Percentiles rank a stretch among this genome's conserved stretches.
phyloP scores from a whole-genome alignment of 2,329 filamentous ascomycete genomes.

The Mycosphaerella arachidis region DNA sequence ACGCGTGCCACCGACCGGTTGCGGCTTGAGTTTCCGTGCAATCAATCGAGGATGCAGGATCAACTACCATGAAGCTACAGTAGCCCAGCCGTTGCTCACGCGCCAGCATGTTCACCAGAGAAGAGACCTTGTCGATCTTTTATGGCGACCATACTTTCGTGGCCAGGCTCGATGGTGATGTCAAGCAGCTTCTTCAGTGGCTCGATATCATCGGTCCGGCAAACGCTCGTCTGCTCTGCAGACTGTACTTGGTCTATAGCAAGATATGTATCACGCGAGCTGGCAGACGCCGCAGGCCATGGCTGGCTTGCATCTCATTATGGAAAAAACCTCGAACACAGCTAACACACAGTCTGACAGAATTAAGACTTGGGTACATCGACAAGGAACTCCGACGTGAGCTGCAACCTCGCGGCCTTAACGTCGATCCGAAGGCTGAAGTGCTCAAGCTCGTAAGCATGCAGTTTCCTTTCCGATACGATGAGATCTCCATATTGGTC shows the following conservation, averaged over 20 bases:
- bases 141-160: background rate
- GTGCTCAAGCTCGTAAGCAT: background rate
- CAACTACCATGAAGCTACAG: background rate
- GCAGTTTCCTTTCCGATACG: background rate
- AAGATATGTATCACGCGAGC: too few relatives aligned
- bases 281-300: too few relatives aligned
- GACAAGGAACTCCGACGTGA: background rate
- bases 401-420: background rate
- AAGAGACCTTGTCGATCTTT: background rate
- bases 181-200: background rate
- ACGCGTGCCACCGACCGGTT: too few relatives aligned
- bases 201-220: background rate
- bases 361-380: background rate
- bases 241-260: background rate
- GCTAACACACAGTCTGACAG: background rate
- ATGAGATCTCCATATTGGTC: background rate
- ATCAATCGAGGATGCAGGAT: background rate
- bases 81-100: background rate
- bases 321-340: background rate
- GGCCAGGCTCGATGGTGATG: background rate
- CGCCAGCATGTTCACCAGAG: background rate
- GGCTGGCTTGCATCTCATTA: too few relatives aligned
- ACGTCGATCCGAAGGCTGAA: background rate
- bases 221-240: background rate
- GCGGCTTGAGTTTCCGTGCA: too few relatives aligned